Conservation (phyloP, 352 stramenopile species). For the Pythium plurisporium region DNA sequence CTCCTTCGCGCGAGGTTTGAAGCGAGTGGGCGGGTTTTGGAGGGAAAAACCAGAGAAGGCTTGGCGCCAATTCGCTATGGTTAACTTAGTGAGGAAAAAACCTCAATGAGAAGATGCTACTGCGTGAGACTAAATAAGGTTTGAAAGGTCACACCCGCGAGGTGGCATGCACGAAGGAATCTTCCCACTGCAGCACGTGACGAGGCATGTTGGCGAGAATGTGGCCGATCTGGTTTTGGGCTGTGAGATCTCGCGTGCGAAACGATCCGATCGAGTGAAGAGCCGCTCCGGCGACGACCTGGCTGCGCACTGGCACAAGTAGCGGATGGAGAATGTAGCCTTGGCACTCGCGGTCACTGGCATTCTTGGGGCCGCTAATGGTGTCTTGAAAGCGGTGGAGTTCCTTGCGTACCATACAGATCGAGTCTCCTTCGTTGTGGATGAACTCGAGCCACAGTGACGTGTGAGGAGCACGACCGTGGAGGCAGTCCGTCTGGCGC, state of each 20-base stretch:
- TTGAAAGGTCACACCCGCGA: slow-evolving; percentile 8
- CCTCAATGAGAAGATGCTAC: neutral
- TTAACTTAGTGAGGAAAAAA: slow-evolving; percentile 18
- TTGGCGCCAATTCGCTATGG: slow-evolving; percentile 7
- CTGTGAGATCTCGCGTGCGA: neutral
- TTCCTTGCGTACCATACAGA: slow-evolving; percentile 13
- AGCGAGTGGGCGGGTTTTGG: slow-evolving; percentile 1
- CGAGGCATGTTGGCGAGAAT: slow-evolving; percentile 15
- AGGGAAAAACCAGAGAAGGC: slow-evolving; percentile 10
- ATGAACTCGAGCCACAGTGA: slow-evolving; percentile 21
- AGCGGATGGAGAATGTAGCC: slow-evolving; percentile 19
- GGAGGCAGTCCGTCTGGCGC: slow-evolving; percentile 11
- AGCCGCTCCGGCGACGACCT: slow-evolving; percentile 8
- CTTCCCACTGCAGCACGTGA: slow-evolving; percentile 21
- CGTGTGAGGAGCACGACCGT: slow-evolving; percentile 6
- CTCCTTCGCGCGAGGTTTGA: slow-evolving; percentile 7
- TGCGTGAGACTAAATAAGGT: slow-evolving; percentile 13
- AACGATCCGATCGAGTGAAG: slow-evolving; percentile 12
- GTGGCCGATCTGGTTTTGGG: neutral
- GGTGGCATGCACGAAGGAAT: slow-evolving; percentile 12
- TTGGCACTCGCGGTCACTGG: slow-evolving; percentile 16
- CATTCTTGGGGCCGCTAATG: neutral
- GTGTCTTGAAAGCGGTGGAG: slow-evolving; percentile 19
- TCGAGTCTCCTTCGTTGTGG: neutral
- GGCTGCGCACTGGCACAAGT: slow-evolving; percentile 7